These are phyloP conservation scores for Leishmania lainsoni DNA, from an alignment of 208 protist genomes.

Conservation along the genomic window DNA sequence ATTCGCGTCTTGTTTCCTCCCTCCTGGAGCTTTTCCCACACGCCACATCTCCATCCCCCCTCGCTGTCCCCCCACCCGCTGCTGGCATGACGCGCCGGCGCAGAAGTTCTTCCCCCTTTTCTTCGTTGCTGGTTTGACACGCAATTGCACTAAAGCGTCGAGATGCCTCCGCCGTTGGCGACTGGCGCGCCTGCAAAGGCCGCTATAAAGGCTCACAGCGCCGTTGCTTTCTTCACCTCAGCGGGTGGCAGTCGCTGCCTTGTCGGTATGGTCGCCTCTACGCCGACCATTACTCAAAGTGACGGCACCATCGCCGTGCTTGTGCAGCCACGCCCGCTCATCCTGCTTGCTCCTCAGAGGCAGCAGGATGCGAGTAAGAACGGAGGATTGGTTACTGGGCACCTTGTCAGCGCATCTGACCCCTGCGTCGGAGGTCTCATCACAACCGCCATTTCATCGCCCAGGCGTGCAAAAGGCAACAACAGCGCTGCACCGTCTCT, in stretches of 20 bases:
- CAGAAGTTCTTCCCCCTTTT: not conserved
- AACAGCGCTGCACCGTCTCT: not conserved
- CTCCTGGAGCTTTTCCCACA: not conserved
- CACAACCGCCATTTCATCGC: slow-evolving; percentile 5
- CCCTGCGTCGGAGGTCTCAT: slow-evolving; percentile 3
- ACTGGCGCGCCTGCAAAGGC: not conserved
- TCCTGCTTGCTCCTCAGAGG: slow-evolving; percentile 5
- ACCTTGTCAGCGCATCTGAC: slow-evolving; percentile 13
- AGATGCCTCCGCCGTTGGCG: not conserved
- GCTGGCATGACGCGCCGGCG: not conserved
- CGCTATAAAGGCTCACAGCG: not conserved
- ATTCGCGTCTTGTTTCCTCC: not conserved
- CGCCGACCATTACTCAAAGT: not conserved
- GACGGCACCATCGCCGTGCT: slow-evolving; percentile 7
- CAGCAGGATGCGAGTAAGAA: not conserved
- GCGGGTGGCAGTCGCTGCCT: not conserved
- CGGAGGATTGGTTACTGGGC: not conserved
- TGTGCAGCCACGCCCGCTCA: slow-evolving; percentile 25
- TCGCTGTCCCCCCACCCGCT: not conserved
- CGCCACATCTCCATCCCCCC: no score
- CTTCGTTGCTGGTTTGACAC: not conserved
- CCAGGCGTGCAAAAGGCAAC: not conserved
- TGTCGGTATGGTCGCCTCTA: slow-evolving; percentile 15
- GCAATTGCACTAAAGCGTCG: not conserved
- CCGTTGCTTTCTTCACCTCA: slow-evolving; percentile 9